A percentile compares a stretch with the other conserved stretches of the same genome.
These are phyloP conservation scores for Paecilomyces niveus DNA, from an alignment of 2,329 filamentous ascomycete genomes.

Conservation along the genomic window DNA sequence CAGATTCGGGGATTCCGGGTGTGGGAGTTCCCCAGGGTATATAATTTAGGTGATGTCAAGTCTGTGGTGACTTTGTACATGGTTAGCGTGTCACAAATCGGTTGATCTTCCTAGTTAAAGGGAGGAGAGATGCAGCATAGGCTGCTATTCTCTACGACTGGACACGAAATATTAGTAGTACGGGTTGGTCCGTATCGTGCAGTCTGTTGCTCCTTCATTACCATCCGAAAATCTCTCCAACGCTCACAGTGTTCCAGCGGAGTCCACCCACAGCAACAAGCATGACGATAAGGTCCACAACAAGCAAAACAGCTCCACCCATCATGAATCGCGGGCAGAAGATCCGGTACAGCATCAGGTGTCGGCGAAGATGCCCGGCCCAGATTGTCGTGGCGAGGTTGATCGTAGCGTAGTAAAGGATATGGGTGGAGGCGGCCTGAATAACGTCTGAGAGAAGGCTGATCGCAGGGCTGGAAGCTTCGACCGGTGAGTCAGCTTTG, in stretches of 20 bases:
- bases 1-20: background rate
- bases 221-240: constrained; percentile 86
- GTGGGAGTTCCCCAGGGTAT: background rate
- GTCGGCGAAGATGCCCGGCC: constrained; percentile 78
- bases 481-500: constrained; percentile 5
- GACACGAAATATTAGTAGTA: background rate
- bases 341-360: constrained; percentile 94
- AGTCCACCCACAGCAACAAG: constrained; percentile 66
- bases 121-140: background rate
- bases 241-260: constrained; percentile 67
- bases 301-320: constrained; percentile 61
- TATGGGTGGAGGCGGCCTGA: constrained; percentile 64
- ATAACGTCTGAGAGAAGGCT: constrained; percentile 61
- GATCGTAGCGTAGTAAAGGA: constrained; percentile 76
- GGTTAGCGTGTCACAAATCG: background rate
- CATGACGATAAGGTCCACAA: constrained; percentile 70
- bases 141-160: background rate
- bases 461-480: constrained; percentile 19
- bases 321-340: constrained; percentile 90
- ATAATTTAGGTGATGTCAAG: background rate
- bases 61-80: background rate
- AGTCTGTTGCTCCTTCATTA: constrained; percentile 21
- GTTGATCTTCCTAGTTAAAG: background rate
- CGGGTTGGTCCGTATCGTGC: background rate
- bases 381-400: constrained; percentile 82